phyloP scores from a whole-genome alignment of 1,139 yeast species.

The Pneumocystis murina region DNA sequence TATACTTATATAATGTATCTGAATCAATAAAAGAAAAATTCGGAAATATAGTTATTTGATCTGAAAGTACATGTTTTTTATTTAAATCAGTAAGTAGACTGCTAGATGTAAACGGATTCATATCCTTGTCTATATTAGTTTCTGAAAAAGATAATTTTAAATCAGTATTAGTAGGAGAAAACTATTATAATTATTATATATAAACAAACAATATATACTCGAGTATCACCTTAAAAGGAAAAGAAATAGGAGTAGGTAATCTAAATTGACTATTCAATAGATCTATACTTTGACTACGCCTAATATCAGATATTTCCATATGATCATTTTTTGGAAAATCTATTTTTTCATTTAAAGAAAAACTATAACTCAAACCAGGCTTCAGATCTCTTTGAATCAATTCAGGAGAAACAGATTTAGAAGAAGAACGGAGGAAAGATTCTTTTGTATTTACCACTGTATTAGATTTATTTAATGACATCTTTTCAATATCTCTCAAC shows the following conservation, averaged over 20 bases:
- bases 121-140: not conserved
- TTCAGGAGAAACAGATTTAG: not conserved
- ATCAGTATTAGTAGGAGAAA: not conserved
- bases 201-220: not conserved
- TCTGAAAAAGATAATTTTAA: not conserved
- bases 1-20: slow-evolving; percentile 19
- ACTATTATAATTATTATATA: not conserved
- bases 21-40: slow-evolving; percentile 20
- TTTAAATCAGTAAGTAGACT: not conserved
- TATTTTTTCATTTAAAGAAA: not conserved
- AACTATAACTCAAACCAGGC: not conserved
- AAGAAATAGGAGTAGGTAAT: not conserved
- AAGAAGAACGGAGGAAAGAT: not conserved
- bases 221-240: not conserved
- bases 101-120: not conserved
- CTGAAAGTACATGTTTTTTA: not conserved
- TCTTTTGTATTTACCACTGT: not conserved
- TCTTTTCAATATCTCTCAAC: not conserved
- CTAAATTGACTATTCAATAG: not conserved
- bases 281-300: not conserved
- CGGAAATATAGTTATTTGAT: not conserved
- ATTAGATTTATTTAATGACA: not conserved
- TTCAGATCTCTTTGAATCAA: not conserved
- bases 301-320: not conserved
- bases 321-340: not conserved